Conservation (phyloP, 495 filamentous ascomycete species). For the Lichenothelia convexa region DNA sequence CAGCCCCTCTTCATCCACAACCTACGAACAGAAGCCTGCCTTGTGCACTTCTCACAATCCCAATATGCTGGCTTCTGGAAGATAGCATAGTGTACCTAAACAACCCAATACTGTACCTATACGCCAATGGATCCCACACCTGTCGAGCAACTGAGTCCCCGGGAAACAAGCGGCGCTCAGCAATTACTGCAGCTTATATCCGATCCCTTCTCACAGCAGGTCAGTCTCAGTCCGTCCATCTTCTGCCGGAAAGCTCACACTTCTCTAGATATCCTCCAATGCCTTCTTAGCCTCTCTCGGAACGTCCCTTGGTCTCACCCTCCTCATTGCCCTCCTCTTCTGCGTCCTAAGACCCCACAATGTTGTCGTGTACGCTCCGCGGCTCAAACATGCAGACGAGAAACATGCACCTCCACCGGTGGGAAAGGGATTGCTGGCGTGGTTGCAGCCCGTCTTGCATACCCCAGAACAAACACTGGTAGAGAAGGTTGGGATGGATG, state of each 20-base stretch:
- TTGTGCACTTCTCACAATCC: too few species aligned
- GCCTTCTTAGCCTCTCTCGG: conserved; percentile 66
- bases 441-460: conserved; percentile 57
- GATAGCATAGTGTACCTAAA: too few species aligned
- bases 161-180: conserved; percentile 12
- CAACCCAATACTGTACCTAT: too few species aligned
- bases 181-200: conserved; percentile 18
- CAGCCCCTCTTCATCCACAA: too few species aligned
- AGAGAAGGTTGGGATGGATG: conserved; percentile 71
- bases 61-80: too few species aligned
- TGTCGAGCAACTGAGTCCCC: too few species aligned
- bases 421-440: conserved; percentile 69
- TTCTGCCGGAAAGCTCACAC: conserved; percentile 1
- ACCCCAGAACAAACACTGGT: conserved; percentile 62
- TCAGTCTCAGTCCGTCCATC: conserved; percentile 4
- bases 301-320: conserved; percentile 29
- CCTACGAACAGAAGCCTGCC: too few species aligned
- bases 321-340: conserved; percentile 58
- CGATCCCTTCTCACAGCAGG: conserved; percentile 15
- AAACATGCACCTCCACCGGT: conserved; percentile 87
- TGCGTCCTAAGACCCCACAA: conserved; percentile 82
- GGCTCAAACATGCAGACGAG: conserved; percentile 78
- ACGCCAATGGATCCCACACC: too few species aligned
- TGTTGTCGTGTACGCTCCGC: conserved; percentile 80
- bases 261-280: conserved; percentile 33